Evolutionary conservation across 306 rosid genomes (phyloP), one percentile per base, ranked within the genome.

Genomic region (Lathyrus sativus): DNA sequence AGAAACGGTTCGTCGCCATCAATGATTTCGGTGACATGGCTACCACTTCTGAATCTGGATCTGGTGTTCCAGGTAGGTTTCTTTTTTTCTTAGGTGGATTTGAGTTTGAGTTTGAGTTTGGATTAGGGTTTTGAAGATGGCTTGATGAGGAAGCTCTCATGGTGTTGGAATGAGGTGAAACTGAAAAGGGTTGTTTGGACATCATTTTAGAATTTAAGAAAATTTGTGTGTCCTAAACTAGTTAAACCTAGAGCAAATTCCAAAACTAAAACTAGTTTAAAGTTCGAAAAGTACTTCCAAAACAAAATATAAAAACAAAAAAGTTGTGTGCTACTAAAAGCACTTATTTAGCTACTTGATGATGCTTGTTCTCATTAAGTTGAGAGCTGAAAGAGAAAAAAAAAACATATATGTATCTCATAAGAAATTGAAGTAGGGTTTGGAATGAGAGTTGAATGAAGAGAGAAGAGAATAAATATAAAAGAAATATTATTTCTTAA

Each of bases 1-100:
- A 0, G 81, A 92, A 92, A 29, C 96, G 82, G 75, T 92, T 89
- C 11, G 91, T 92, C 0, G 91, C 88, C 96, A 92, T 89, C 18
- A 92, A 81, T 5, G 98, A 89, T 72, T 92, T 89, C 0, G 98
- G 98, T 1, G 98, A 92, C 67, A 92, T 38, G 7, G 95, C 83
- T 61, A 92, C 78, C 39, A 92, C 96, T 81, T 92, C 96, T 35
- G 98, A 91, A 56, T 85, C 92, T 44, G 98, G 98, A 87, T 92
- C 98, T 92, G 97, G 97, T 22, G 84, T 91, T 75, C 97, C 97
- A 3, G 97, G 97, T 62, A 87, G 72, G 45, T 81, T 89, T 65
- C 97, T 84, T 78, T 68, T 89, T 85, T 72, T 91, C 90, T 89
- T 88, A 65, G 80, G n/a, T 66, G 76, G 53, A 24, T 41, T n/a